phyloP scores from a whole-genome alignment of 169 alveolate species.

The Plasmodium chabaudi region DNA sequence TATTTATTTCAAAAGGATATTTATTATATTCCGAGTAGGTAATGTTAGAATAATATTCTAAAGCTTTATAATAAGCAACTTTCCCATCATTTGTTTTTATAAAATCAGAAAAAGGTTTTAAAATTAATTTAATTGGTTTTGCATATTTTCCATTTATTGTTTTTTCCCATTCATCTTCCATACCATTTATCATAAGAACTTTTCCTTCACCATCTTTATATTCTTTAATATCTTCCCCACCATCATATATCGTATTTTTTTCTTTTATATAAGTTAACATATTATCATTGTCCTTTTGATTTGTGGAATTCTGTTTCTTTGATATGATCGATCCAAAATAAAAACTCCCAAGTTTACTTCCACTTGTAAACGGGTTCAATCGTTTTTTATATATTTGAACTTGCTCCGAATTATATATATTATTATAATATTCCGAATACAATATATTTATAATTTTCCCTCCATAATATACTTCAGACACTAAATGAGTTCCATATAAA shows the following conservation, averaged over 20 bases:
- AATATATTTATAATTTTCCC: constrained; percentile 87
- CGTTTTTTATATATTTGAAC: constrained; percentile 34
- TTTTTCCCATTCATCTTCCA: constrained; percentile 38
- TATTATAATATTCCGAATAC: constrained; percentile 73
- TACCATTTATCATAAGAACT: neutral
- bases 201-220: neutral
- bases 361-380: constrained; percentile 29
- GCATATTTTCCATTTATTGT: constrained; percentile 44
- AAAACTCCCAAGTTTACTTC: neutral
- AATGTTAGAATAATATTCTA: constrained; percentile 69
- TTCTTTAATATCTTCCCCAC: constrained; percentile 9
- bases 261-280: constrained; percentile 35
- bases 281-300: neutral
- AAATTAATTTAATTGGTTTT: constrained; percentile 57
- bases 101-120: constrained; percentile 70
- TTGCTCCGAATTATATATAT: neutral
- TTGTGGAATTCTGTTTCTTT: neutral
- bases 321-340: constrained; percentile 55
- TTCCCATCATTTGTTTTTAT: constrained; percentile 48
- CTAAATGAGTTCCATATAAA: constrained; percentile 88
- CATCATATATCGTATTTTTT: constrained; percentile 26
- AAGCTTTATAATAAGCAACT: constrained; percentile 46
- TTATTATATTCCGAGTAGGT: constrained; percentile 50
- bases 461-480: constrained; percentile 86
- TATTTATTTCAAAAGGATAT: constrained; percentile 29